Conservation (phyloP, 2,329 filamentous ascomycete genomes). For the Monilinia vaccinii-corymbosi region DNA sequence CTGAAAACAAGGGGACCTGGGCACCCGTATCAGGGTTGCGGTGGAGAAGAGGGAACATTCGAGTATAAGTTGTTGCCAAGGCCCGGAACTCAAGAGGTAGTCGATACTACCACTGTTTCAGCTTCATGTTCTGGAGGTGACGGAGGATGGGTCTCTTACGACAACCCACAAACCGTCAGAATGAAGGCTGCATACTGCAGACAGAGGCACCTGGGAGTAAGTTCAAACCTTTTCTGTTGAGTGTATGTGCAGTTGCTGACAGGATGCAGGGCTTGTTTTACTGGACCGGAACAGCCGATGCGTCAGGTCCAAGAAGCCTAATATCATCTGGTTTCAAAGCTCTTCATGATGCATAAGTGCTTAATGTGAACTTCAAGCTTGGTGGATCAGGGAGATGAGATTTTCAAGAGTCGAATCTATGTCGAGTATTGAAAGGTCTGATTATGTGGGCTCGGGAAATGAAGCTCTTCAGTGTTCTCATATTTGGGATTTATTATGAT, state of each 20-base stretch:
- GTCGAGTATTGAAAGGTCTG: neutral
- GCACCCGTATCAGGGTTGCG: constrained; percentile 46
- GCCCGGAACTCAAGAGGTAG: constrained; percentile 50
- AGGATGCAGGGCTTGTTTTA: constrained; percentile 61
- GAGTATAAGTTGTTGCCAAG: constrained; percentile 64
- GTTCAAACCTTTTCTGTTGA: constrained; percentile 6
- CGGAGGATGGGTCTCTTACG: constrained; percentile 71
- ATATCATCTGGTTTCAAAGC: constrained; percentile 50
- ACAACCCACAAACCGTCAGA: constrained; percentile 66
- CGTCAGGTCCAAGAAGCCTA: constrained; percentile 47
- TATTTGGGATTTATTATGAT: neutral
- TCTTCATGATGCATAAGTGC: constrained; percentile 34
- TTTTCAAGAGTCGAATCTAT: neutral
- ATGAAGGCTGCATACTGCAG: constrained; percentile 68
- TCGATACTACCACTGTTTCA: constrained; percentile 59
- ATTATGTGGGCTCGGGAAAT: neutral
- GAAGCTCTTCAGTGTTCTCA: neutral
- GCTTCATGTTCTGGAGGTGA: constrained; percentile 66
- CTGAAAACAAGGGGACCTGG: constrained; percentile 55
- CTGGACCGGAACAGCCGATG: constrained; percentile 69
- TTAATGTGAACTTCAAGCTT: neutral
- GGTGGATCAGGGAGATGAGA: neutral
- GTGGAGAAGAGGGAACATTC: constrained; percentile 60
- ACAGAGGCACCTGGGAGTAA: constrained; percentile 56
- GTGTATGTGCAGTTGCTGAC: neutral